phyloP scores from a whole-genome alignment of 768 basidiomycete genomes.

The Hirschioporus abietinus region DNA sequence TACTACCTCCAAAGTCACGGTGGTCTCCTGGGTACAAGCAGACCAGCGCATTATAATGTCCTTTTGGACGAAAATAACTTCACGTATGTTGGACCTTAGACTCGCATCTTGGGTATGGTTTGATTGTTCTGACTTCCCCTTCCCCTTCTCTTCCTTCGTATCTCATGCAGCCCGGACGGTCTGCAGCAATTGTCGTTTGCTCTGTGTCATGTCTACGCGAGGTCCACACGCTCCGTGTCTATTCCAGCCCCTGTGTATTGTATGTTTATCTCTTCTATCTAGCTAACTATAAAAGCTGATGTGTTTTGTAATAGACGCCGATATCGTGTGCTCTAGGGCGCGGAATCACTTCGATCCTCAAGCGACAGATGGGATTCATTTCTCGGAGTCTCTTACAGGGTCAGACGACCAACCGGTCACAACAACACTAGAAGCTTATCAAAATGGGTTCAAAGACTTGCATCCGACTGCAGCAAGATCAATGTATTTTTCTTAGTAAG shows the following conservation, averaged over 20 bases:
- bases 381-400: slow-evolving; percentile 55
- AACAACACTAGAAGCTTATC: slow-evolving; percentile 42
- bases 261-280: slow-evolving; percentile 27
- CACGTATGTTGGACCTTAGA: slow-evolving; percentile 35
- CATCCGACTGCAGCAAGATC: slow-evolving; percentile 41
- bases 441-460: slow-evolving; percentile 49
- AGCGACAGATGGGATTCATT: slow-evolving; percentile 37
- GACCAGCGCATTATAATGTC: slow-evolving; percentile 56
- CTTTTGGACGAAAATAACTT: slow-evolving; percentile 55
- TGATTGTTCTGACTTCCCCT: background rate
- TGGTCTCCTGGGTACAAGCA: slow-evolving; percentile 71
- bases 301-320: slow-evolving; percentile 47
- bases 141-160: slow-evolving; percentile 9
- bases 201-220: slow-evolving; percentile 75
- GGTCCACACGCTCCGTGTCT: slow-evolving; percentile 75
- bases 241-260: slow-evolving; percentile 83
- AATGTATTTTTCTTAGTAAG: slow-evolving; percentile 52
- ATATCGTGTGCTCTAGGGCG: slow-evolving; percentile 70
- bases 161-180: slow-evolving; percentile 46
- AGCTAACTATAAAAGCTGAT: background rate
- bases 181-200: slow-evolving; percentile 70
- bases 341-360: slow-evolving; percentile 77
- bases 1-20: slow-evolving; percentile 77
- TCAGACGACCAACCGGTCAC: slow-evolving; percentile 33
- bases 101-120: background rate